Conservation (phyloP, 257 asterid genomes). For the Penstemon newberryi region DNA sequence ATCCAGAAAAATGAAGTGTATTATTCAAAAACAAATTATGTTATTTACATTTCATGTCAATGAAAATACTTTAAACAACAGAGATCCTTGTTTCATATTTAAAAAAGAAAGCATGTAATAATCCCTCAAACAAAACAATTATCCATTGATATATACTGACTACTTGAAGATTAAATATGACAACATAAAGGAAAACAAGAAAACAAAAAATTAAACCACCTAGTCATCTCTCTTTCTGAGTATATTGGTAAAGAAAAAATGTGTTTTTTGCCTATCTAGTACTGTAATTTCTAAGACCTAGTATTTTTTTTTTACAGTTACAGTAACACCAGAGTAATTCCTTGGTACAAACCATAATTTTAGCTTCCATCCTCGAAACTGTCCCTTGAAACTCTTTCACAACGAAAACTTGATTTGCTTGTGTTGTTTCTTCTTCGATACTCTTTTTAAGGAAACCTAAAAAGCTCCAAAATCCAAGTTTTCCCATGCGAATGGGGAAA, state of each 20-base stretch:
- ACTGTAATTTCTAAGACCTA: constrained; percentile 21
- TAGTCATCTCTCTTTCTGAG: constrained; percentile 21
- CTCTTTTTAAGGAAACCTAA: background rate
- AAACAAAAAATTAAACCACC: constrained; percentile 3
- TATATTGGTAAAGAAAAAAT: background rate
- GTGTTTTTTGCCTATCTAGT: constrained; percentile 27
- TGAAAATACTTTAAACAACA: too few relatives aligned
- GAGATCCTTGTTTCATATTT: too few relatives aligned
- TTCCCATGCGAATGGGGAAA: constrained; percentile 78
- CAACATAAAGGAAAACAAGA: background rate
- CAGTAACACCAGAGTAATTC: constrained; percentile 25
- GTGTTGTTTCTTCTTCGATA: too few relatives aligned
- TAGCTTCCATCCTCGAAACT: constrained; percentile 11
- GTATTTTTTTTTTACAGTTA: constrained; percentile 42
- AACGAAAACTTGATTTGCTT: too few relatives aligned
- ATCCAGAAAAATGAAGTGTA: too few relatives aligned
- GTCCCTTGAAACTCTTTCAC: background rate
- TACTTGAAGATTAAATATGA: background rate
- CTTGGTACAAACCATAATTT: constrained; percentile 9
- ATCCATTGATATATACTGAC: background rate
- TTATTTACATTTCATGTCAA: too few relatives aligned
- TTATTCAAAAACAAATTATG: background rate
- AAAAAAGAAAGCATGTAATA: too few relatives aligned
- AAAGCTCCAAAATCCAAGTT: constrained; percentile 57
- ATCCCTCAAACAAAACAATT: background rate